Evolutionary conservation across 345 rosid species (phyloP).

Genomic region (Citrus mangshanensis): DNA sequence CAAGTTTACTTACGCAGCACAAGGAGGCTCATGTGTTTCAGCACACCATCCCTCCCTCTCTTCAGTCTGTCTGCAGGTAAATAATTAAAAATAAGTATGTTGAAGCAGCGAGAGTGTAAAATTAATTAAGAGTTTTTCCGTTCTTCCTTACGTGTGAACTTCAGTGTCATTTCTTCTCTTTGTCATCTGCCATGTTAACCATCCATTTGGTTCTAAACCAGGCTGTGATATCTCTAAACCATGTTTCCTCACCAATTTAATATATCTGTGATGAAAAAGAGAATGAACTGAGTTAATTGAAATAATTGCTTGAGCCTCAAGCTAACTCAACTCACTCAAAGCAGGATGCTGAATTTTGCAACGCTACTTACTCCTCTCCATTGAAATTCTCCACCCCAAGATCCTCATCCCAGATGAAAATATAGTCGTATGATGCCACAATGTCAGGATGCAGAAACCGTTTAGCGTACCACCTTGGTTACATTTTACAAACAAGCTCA

Average conservation of each 20-base stretch:
- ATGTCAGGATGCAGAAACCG: conserved; percentile 97
- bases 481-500: conserved; percentile 11
- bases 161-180: conserved; percentile 71
- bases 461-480: conserved; percentile 87
- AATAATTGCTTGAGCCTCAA: neutral
- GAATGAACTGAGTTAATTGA: neutral
- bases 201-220: conserved; percentile 73
- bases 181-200: conserved; percentile 95
- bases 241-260: conserved; percentile 71
- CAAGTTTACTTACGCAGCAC: conserved; percentile 77
- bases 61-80: conserved; percentile 51
- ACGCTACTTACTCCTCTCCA: conserved; percentile 66
- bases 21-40: conserved; percentile 80
- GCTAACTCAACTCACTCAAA: neutral
- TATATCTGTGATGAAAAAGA: conserved; percentile 48
- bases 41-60: conserved; percentile 89
- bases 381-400: conserved; percentile 85
- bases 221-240: conserved; percentile 97
- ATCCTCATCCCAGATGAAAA: conserved; percentile 97
- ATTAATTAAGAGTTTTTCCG: neutral
- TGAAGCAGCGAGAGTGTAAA: neutral
- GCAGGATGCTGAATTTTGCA: neutral
- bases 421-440: conserved; percentile 79
- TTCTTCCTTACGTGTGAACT: conserved; percentile 74
- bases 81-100: neutral